Conservation (phyloP, 2,329 filamentous ascomycete species). For the Ceratocystis diversiconidia region DNA sequence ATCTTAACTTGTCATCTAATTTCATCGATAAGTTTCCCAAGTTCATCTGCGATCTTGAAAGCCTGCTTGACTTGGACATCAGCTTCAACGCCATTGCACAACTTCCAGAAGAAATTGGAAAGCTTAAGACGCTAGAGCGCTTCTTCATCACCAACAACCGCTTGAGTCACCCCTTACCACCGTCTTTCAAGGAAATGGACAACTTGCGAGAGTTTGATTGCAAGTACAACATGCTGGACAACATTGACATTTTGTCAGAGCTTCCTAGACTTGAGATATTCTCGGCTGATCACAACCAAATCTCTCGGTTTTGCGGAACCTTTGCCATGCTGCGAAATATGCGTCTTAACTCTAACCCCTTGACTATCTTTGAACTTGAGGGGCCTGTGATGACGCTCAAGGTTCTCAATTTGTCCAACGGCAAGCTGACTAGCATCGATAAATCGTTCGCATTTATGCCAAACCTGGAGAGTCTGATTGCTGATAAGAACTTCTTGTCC, state of each 20-base stretch:
- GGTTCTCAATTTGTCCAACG: conserved; percentile 76
- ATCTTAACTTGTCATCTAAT: conserved; percentile 86
- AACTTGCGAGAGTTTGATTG: conserved; percentile 84
- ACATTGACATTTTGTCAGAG: conserved; percentile 73
- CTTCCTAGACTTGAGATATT: conserved; percentile 79
- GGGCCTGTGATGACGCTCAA: conserved; percentile 67
- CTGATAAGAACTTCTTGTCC: conserved; percentile 94
- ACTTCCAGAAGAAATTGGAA: conserved; percentile 65
- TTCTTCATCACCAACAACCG: conserved; percentile 94
- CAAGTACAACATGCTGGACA: conserved; percentile 80
- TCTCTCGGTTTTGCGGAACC: conserved; percentile 79
- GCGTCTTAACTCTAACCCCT: conserved; percentile 84
- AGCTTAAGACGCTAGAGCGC: conserved; percentile 65
- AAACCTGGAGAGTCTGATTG: conserved; percentile 70
- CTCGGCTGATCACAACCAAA: conserved; percentile 80
- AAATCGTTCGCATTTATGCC: conserved; percentile 76
- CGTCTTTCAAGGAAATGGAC: conserved; percentile 55
- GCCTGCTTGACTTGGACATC: conserved; percentile 81
- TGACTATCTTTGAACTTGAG: conserved; percentile 82
- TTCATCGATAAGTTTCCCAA: conserved; percentile 72
- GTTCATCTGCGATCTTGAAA: conserved; percentile 69
- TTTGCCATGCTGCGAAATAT: conserved; percentile 74
- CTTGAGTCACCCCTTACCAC: conserved; percentile 59
- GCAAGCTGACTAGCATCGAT: conserved; percentile 81
- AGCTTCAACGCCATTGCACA: conserved; percentile 85